Evolutionary conservation across 192 early-diverging fungal genomes (phyloP).

Genomic region (Gryganskiella cystojenkinii): DNA sequence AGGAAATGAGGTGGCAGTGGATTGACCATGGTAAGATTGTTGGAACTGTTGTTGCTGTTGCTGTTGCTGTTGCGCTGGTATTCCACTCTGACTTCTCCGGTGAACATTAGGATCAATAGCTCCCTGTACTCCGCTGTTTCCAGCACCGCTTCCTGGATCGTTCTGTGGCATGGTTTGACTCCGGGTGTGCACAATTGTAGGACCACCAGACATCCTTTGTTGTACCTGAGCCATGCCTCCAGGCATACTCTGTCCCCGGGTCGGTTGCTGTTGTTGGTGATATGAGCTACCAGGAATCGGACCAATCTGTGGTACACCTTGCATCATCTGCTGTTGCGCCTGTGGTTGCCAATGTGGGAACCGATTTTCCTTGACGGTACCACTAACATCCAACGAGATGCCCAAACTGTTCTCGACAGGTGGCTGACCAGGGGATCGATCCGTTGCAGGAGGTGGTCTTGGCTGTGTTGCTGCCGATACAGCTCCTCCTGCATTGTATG

Average conservation of each 20-base stretch:
- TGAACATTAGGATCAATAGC: background rate
- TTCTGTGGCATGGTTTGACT: background rate
- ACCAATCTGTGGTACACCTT: background rate
- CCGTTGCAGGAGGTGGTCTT: background rate
- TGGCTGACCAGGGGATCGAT: background rate
- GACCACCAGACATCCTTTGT: background rate
- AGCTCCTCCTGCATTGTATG: conserved; percentile 9
- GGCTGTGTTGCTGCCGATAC: background rate
- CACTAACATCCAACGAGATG: conserved; percentile 47
- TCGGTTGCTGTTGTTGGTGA: conserved; percentile 1
- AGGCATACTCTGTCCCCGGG: too few species aligned
- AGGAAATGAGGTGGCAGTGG: background rate
- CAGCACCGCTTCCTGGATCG: background rate
- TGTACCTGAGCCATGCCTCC: too few species aligned
- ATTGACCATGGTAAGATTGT: conserved; percentile 1
- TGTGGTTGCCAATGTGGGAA: conserved; percentile 48
- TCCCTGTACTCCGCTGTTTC: background rate
- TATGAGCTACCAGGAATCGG: background rate
- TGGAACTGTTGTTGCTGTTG: background rate
- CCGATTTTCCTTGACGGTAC: conserved; percentile 40
- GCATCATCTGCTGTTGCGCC: conserved; percentile 21
- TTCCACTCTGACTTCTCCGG: background rate
- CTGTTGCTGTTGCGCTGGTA: background rate
- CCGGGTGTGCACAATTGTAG: background rate
- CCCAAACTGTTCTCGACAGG: conserved; percentile 28